Conservation (phyloP, 257 asterid genomes). For the Gentiana macrophylla region DNA sequence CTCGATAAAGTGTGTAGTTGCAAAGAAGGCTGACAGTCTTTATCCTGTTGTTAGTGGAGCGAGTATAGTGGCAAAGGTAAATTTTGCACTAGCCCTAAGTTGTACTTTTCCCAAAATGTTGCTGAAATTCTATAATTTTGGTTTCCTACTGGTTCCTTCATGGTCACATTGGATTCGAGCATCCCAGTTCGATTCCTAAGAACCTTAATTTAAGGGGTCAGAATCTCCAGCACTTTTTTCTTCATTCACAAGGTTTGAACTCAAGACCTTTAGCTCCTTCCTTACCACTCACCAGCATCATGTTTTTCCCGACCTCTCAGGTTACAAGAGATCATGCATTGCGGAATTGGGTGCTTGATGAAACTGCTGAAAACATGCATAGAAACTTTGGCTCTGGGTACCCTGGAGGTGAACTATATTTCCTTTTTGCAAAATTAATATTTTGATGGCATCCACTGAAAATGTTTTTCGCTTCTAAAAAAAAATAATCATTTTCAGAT, state of each 20-base stretch:
- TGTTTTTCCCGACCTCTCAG: constrained; percentile 27
- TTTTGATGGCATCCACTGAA: no score
- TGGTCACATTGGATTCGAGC: no score
- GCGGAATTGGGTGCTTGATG: constrained; percentile 72
- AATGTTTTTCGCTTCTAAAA: background rate
- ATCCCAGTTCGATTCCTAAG: no score
- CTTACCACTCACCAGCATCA: background rate
- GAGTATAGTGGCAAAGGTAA: constrained; percentile 97
- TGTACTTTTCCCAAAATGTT: background rate
- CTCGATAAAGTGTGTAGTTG: constrained; percentile 71
- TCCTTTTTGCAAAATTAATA: no score
- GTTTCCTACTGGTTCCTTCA: no score
- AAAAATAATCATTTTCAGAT: constrained; percentile 52
- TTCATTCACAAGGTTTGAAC: no score
- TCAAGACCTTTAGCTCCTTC: no score
- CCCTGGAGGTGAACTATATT: constrained; percentile 64
- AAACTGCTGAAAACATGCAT: constrained; percentile 62
- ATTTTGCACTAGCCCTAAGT: constrained; percentile 4
- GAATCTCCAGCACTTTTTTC: no score
- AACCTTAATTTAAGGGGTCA: no score
- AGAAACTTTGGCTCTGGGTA: constrained; percentile 88
- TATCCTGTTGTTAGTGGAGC: constrained; percentile 99
- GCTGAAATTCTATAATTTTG: no score
- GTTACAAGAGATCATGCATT: constrained; percentile 92
- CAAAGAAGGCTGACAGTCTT: constrained; percentile 97